phyloP scores from a whole-genome alignment of 257 asterid genomes.

The Nicotiana knightiana region DNA sequence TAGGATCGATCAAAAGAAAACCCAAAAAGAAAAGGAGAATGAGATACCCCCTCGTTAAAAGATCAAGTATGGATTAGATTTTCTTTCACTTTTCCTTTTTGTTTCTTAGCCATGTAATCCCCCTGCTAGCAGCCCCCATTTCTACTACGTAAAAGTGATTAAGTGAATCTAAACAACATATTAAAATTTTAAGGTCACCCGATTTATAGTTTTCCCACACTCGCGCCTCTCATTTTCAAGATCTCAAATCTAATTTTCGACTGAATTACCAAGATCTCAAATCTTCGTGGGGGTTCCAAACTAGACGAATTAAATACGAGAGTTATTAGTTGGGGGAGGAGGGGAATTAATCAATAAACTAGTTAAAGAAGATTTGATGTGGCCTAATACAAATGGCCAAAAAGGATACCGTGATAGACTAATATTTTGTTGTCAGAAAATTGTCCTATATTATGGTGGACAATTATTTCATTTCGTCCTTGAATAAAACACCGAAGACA shows the following conservation, averaged over 20 bases:
- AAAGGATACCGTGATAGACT: neutral
- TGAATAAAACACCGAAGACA: neutral
- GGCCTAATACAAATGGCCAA: neutral
- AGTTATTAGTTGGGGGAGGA: neutral
- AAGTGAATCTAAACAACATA: neutral
- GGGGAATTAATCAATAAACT: neutral
- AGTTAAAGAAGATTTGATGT: neutral
- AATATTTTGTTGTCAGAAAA: neutral
- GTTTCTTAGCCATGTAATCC: neutral
- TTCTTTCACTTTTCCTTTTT: neutral
- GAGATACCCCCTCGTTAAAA: neutral
- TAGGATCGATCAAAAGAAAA: no score
- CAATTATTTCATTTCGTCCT: neutral
- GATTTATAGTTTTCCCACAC: neutral
- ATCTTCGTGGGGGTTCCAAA: neutral
- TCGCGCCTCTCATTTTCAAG: neutral
- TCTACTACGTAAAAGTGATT: neutral
- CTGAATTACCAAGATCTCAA: neutral
- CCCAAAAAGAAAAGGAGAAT: no score
- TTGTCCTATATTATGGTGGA: neutral
- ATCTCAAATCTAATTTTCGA: neutral
- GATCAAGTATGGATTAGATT: neutral
- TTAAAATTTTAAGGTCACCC: neutral
- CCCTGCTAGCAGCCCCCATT: neutral
- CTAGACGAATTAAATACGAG: neutral